Evolutionary conservation across 768 basidiomycete genomes (phyloP).

Genomic region (Rhodocollybia butyracea): DNA sequence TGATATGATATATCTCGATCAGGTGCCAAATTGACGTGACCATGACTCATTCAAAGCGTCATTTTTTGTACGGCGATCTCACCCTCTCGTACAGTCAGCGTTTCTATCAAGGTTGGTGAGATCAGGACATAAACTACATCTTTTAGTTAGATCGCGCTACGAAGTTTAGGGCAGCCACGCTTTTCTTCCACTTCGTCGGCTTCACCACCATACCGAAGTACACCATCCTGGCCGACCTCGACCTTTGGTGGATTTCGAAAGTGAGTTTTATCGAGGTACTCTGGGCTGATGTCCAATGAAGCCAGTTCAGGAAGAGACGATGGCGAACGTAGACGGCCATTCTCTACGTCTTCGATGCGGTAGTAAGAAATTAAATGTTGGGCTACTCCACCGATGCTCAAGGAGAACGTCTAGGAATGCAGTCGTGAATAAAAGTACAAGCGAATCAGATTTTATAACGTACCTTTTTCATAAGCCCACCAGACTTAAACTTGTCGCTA

Average conservation of each 20-base stretch:
- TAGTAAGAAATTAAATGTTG: constrained; percentile 97
- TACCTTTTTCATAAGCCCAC: constrained; percentile 98
- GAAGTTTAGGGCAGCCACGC: too few relatives aligned
- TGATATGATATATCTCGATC: too few relatives aligned
- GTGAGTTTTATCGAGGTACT: constrained; percentile 87
- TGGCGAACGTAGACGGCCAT: constrained; percentile 83
- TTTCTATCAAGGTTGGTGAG: too few relatives aligned
- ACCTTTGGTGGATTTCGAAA: constrained; percentile 85
- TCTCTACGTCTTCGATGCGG: constrained; percentile 85
- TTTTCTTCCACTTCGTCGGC: constrained; percentile 73
- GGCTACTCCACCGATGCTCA: constrained; percentile 78
- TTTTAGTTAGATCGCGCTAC: too few relatives aligned
- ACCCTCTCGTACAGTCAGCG: too few relatives aligned
- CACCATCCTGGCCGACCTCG: constrained; percentile 79
- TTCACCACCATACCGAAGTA: constrained; percentile 79
- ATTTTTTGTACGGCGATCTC: too few relatives aligned
- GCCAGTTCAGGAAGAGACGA: constrained; percentile 87
- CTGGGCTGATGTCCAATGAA: constrained; percentile 79
- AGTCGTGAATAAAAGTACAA: constrained; percentile 5
- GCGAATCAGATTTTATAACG: constrained; percentile 18
- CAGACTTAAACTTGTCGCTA: constrained; percentile 87
- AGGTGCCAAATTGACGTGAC: too few relatives aligned
- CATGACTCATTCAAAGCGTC: too few relatives aligned
- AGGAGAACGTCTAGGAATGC: constrained; percentile 75
- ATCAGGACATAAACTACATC: too few relatives aligned